Evolutionary conservation across 2,329 filamentous ascomycete species (phyloP), one percentile per base, ranked within the genome.

Genomic region (Hysterium pulicare): DNA sequence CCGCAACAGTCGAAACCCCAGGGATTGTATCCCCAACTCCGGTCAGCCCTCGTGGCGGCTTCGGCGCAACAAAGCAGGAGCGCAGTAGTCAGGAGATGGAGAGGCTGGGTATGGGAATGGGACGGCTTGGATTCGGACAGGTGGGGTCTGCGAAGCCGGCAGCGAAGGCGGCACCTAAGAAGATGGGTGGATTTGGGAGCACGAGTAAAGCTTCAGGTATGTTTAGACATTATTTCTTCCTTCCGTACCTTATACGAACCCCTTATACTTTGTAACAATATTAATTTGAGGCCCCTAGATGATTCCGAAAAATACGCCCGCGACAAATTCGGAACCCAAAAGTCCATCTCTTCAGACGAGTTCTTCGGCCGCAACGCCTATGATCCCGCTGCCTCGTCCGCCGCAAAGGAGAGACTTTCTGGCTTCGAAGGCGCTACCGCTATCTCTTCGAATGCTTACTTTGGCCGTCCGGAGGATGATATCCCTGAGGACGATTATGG

Each of bases 371-470:
- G 93, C 66, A 88, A 90, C 40, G 73, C 79, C 42, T 97, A 84
- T 68, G 90, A 98, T 64, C 83, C 90, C 28, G 77, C 76, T 42
- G 81, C 85, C 7, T 86, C 93, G 62, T 76, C 82, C 39, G 91
- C 96, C 72, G 91, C 93, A 56, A 95, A 95, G 74, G 76, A 78
- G 19, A 82, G 93, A 31, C 79, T 98, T 5, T 15, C 38, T 63
- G 87, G 90, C 35, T 98, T 98, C 62, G 91, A 97, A 69, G 90
- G 93, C 33, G 90, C 93, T 9, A 84, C 83, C 1, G 74, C 90
- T 52, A 98, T 98, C 67, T 96, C 90, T 5, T 95, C 88, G 45
- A 98, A 97, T 68, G 89, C 89, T 42, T 98, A 97, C 77, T 98
- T 98, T 67, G 93, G 93, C 47, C 86, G 91, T 39, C 85, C 89